phyloP scores from a whole-genome alignment of 2,329 filamentous ascomycete species.

The Xylariaceae sp. region DNA sequence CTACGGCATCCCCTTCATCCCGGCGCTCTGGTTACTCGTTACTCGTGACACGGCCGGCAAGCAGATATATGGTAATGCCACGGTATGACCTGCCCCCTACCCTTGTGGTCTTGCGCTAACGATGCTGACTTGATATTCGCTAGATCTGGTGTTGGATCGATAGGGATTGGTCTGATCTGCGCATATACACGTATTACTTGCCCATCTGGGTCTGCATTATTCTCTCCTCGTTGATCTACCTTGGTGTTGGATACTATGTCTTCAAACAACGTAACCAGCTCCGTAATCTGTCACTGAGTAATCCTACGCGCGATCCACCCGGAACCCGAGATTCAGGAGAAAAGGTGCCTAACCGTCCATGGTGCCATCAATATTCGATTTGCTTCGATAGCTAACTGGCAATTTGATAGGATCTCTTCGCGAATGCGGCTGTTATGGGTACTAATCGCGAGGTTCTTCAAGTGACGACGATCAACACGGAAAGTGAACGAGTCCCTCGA shows the following conservation, averaged over 20 bases:
- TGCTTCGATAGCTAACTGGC: conserved; percentile 1
- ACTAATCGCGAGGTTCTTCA: conserved; percentile 31
- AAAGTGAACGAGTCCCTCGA: conserved; percentile 18
- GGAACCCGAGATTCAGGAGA: conserved; percentile 30
- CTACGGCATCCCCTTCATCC: conserved; percentile 66
- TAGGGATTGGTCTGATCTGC: conserved; percentile 48
- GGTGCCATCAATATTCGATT: neutral
- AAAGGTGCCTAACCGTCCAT: conserved; percentile 24
- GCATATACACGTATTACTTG: conserved; percentile 58
- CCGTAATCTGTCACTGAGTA: conserved; percentile 47
- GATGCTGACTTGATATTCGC: conserved; percentile 11
- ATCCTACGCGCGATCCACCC: conserved; percentile 28
- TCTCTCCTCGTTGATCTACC: conserved; percentile 50
- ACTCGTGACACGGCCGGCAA: conserved; percentile 38
- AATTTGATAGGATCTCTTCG: conserved; percentile 26
- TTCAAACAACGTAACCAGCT: conserved; percentile 51
- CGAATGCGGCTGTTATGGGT: conserved; percentile 32
- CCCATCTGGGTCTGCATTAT: conserved; percentile 57
- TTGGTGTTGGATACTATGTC: conserved; percentile 54
- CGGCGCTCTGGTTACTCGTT: conserved; percentile 61
- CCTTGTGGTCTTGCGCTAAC: neutral
- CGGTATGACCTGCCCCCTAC: conserved; percentile 36
- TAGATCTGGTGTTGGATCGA: conserved; percentile 61
- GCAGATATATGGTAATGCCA: conserved; percentile 51
- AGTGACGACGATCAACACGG: conserved; percentile 30